Evolutionary conservation across 2,329 filamentous ascomycete genomes (phyloP).

Genomic region (Aspergillus novoparasiticus): DNA sequence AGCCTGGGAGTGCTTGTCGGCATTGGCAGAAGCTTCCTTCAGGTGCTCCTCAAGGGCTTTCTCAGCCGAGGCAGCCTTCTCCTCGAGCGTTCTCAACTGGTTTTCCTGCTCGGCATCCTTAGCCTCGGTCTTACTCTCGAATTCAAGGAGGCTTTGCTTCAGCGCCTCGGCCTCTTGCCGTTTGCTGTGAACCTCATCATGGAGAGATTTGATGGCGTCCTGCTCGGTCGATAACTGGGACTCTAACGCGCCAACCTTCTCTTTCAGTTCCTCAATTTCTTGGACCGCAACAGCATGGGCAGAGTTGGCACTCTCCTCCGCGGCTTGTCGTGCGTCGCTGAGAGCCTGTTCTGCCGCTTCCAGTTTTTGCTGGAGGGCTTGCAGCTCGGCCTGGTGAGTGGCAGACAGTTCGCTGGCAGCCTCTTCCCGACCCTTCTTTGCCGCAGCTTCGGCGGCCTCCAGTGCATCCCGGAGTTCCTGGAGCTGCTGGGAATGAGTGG

Average conservation of each 20-base stretch:
- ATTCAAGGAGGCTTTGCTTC: constrained; percentile 38
- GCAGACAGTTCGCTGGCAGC: constrained; percentile 35
- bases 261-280: constrained; percentile 39
- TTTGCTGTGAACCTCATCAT: constrained; percentile 38
- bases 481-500: constrained; percentile 35
- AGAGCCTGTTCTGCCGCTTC: constrained; percentile 37
- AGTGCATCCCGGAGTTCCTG: constrained; percentile 38
- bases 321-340: constrained; percentile 33
- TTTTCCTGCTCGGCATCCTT: constrained; percentile 40
- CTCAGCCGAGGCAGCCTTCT: constrained; percentile 38
- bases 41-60: constrained; percentile 38
- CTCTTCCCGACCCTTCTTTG: constrained; percentile 33
- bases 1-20: constrained; percentile 38
- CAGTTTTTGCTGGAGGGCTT: constrained; percentile 38
- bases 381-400: constrained; percentile 35
- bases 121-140: constrained; percentile 41
- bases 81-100: constrained; percentile 31
- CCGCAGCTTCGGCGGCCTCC: constrained; percentile 31
- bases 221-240: constrained; percentile 33
- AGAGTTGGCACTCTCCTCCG: constrained; percentile 37
- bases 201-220: constrained; percentile 36
- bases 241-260: constrained; percentile 38
- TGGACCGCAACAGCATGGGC: constrained; percentile 37
- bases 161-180: constrained; percentile 40
- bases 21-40: constrained; percentile 28